Evolutionary conservation across 2,329 filamentous ascomycete species (phyloP).

Genomic region (Ambrosiella xylebori): DNA sequence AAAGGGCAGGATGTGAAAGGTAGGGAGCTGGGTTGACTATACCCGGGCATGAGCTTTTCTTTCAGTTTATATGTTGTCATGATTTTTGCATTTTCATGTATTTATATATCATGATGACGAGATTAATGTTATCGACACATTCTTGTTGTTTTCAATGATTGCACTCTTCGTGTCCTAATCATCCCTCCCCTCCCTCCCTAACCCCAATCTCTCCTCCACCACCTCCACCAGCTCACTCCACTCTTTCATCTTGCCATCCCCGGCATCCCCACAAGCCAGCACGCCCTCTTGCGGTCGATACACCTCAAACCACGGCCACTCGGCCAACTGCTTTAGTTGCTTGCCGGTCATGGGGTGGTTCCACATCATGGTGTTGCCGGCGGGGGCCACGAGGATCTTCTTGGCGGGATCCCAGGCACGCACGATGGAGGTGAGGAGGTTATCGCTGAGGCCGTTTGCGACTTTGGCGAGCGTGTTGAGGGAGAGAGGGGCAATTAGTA

Average conservation of each 20-base stretch:
- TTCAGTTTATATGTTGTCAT: too few species aligned
- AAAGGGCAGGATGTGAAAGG: too few species aligned
- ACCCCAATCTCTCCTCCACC: constrained; percentile 30
- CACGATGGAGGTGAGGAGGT: constrained; percentile 55
- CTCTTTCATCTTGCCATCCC: constrained; percentile 66
- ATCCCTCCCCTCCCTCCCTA: background rate
- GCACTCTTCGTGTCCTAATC: background rate
- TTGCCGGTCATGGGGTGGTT: constrained; percentile 60
- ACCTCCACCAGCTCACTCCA: constrained; percentile 57
- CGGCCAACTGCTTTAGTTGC: constrained; percentile 51
- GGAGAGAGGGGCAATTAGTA: constrained; percentile 64
- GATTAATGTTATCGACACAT: background rate
- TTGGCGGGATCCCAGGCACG: constrained; percentile 79
- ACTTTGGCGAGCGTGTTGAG: constrained; percentile 83
- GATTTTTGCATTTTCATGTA: too few species aligned
- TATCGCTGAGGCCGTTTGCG: constrained; percentile 58
- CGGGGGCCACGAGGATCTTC: constrained; percentile 57
- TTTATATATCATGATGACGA: too few species aligned
- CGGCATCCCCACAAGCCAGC: constrained; percentile 71
- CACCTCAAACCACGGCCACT: constrained; percentile 52
- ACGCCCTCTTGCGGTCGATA: constrained; percentile 56
- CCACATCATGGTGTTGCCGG: constrained; percentile 91
- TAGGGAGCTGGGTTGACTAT: too few species aligned
- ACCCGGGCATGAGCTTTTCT: too few species aligned
- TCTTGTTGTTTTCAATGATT: background rate